Conservation (phyloP, 352 stramenopile genomes). For the Saprolegnia parasitica region DNA sequence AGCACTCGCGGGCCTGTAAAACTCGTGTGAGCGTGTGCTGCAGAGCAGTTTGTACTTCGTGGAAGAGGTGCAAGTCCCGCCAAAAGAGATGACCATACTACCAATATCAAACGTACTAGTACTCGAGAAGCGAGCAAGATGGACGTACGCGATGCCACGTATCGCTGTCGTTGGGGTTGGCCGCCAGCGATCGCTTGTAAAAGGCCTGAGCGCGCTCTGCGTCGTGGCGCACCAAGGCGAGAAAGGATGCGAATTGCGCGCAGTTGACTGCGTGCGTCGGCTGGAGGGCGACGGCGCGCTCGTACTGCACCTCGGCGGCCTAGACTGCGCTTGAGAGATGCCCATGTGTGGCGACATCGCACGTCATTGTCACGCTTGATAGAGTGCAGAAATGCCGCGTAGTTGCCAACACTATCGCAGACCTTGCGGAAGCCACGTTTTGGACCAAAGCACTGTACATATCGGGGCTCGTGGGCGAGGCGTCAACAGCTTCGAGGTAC, state of each 20-base stretch:
- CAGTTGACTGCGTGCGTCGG: constrained; percentile 10
- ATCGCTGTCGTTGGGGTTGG: neutral
- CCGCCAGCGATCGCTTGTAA: constrained; percentile 17
- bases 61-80: neutral
- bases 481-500: neutral
- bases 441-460: neutral
- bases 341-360: neutral
- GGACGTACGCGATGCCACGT: constrained; percentile 14
- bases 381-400: constrained; percentile 7
- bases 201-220: neutral
- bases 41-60: neutral
- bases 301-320: constrained; percentile 6
- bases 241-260: constrained; percentile 11
- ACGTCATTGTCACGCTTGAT: constrained; percentile 13
- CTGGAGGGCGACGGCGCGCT: neutral
- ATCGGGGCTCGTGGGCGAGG: constrained; percentile 5
- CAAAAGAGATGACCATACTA: constrained; percentile 24
- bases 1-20: constrained; percentile 7
- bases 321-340: neutral
- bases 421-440: neutral
- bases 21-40: neutral
- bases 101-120: neutral
- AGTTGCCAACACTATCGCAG: neutral
- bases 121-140: neutral
- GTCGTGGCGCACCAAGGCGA: neutral